phyloP scores from a whole-genome alignment of 2,329 filamentous ascomycete species.

The Microdochium bolleyi region DNA sequence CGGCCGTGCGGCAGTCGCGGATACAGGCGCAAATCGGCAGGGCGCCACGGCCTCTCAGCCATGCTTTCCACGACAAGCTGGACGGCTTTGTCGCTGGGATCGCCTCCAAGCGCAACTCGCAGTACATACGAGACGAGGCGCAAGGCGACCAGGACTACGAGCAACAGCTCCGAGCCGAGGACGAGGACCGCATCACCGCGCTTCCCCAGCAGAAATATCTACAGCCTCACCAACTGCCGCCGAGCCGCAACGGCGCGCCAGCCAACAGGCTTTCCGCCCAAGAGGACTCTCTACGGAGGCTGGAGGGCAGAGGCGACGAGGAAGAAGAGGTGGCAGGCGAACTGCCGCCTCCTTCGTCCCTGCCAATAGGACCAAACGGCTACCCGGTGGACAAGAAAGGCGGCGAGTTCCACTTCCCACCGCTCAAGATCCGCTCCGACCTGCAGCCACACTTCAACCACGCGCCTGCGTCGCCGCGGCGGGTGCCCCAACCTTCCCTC shows the following conservation, averaged over 20 bases:
- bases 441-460: constrained; percentile 50
- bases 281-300: constrained; percentile 38
- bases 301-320: constrained; percentile 36
- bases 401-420: constrained; percentile 51
- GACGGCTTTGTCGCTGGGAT: constrained; percentile 84
- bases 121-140: constrained; percentile 74
- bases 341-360: constrained; percentile 5
- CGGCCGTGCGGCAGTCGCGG: constrained; percentile 49
- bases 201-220: constrained; percentile 63
- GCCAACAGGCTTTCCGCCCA: constrained; percentile 21
- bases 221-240: constrained; percentile 39
- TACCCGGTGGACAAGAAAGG: constrained; percentile 24
- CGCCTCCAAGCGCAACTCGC: constrained; percentile 78
- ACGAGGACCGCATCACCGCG: constrained; percentile 77
- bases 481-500: constrained; percentile 12
- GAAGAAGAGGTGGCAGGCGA: constrained; percentile 32
- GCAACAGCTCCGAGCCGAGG: constrained; percentile 69
- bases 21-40: constrained; percentile 24
- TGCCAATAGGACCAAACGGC: constrained; percentile 8
- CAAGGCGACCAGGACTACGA: constrained; percentile 72
- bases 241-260: constrained; percentile 19
- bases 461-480: constrained; percentile 39
- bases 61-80: constrained; percentile 75
- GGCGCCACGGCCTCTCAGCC: constrained; percentile 59
- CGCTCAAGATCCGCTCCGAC: constrained; percentile 36